Percentiles rank a stretch among this genome's conserved stretches.
These are phyloP conservation scores for Rhizopus sp. DNA, from an alignment of 371 early-diverging fungal species.

Conservation along the genomic window DNA sequence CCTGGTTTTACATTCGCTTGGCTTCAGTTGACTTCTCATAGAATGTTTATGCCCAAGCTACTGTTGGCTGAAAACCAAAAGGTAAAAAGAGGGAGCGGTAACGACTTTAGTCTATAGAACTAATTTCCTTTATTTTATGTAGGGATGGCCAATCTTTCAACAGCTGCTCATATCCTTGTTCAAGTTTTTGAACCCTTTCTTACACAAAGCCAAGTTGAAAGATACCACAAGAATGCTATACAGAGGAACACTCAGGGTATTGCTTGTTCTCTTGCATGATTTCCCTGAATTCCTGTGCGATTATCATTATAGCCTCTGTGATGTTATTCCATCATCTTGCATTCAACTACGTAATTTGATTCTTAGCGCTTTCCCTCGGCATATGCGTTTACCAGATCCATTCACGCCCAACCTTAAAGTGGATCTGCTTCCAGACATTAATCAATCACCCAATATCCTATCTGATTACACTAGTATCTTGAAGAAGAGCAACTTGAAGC, in stretches of 20 bases:
- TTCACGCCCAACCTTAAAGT: slow-evolving; percentile 95
- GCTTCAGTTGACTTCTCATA: slow-evolving; percentile 91
- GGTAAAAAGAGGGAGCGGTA: slow-evolving; percentile 26
- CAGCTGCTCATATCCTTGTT: slow-evolving; percentile 79
- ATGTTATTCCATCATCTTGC: slow-evolving; percentile 91
- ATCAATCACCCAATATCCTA: slow-evolving; percentile 80
- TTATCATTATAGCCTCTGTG: slow-evolving; percentile 90
- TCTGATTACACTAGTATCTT: slow-evolving; percentile 79
- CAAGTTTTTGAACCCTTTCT: slow-evolving; percentile 85
- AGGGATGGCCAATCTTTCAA: slow-evolving; percentile 90
- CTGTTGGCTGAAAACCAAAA: slow-evolving; percentile 73
- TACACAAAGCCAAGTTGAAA: slow-evolving; percentile 66
- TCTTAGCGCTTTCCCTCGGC: slow-evolving; percentile 93
- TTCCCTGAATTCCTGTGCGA: slow-evolving; percentile 96
- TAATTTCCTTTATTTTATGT: slow-evolving; percentile 15
- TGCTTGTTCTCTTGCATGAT: slow-evolving; percentile 94
- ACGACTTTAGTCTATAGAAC: neutral
- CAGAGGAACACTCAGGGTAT: slow-evolving; percentile 86
- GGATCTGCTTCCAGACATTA: slow-evolving; percentile 84
- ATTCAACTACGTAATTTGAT: slow-evolving; percentile 95
- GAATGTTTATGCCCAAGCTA: slow-evolving; percentile 90
- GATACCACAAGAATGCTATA: slow-evolving; percentile 87
- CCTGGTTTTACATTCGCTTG: slow-evolving; percentile 98
- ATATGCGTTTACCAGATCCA: slow-evolving; percentile 96
- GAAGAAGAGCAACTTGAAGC: slow-evolving; percentile 56